phyloP scores from a whole-genome alignment of 2,329 filamentous ascomycete species.

The Hypoxylon sp. region DNA sequence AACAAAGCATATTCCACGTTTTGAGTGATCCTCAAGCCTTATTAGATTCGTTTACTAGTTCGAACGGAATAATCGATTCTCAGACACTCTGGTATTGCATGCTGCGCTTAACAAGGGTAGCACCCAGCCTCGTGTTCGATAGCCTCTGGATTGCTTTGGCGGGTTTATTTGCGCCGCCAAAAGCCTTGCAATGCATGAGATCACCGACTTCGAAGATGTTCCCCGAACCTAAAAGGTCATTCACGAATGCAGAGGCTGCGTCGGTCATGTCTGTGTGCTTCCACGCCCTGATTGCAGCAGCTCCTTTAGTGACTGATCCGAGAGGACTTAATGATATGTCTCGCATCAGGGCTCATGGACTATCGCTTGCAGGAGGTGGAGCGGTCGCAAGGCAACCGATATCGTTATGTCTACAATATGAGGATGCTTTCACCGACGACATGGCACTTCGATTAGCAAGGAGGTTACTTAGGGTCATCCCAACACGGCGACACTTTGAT shows the following conservation, averaged over 20 bases:
- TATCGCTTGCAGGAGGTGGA: slow-evolving; percentile 64
- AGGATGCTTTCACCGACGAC: slow-evolving; percentile 75
- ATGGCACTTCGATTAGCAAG: slow-evolving; percentile 71
- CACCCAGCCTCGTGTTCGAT: slow-evolving; percentile 72
- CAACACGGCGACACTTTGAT: slow-evolving; percentile 66
- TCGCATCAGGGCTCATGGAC: slow-evolving; percentile 69
- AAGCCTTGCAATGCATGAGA: slow-evolving; percentile 59
- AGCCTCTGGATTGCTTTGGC: slow-evolving; percentile 75
- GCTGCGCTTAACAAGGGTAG: slow-evolving; percentile 70
- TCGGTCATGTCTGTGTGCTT: slow-evolving; percentile 72
- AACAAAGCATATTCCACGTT: slow-evolving; percentile 75
- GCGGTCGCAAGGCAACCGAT: slow-evolving; percentile 63
- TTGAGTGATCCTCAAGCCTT: slow-evolving; percentile 70
- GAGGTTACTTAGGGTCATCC: slow-evolving; percentile 71
- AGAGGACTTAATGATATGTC: slow-evolving; percentile 71
- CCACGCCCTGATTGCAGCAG: slow-evolving; percentile 72
- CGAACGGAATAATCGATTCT: slow-evolving; percentile 70
- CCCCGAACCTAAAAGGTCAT: slow-evolving; percentile 54
- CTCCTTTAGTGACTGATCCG: slow-evolving; percentile 65
- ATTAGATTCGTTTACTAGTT: slow-evolving; percentile 69
- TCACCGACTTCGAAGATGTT: slow-evolving; percentile 58
- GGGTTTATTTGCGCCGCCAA: slow-evolving; percentile 70
- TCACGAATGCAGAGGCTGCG: slow-evolving; percentile 66
- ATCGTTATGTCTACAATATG: slow-evolving; percentile 70
- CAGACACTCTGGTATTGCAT: slow-evolving; percentile 75